These are phyloP conservation scores for Choricystis sp. DNA, from an alignment of 139 green algal genomes.

Conservation along the genomic window DNA sequence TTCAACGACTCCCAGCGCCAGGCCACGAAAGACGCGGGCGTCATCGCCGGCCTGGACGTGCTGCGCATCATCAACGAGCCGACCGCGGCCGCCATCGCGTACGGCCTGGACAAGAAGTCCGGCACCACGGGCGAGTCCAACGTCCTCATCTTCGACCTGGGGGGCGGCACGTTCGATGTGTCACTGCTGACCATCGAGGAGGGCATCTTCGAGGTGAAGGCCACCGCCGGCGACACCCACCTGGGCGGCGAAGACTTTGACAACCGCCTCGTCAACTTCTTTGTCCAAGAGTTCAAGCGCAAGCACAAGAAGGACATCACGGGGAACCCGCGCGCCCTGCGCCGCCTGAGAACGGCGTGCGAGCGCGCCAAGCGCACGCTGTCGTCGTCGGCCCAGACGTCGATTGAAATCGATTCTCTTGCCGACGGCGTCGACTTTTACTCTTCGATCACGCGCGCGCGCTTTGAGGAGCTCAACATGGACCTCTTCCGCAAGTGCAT, in stretches of 20 bases:
- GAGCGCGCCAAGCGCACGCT: slow-evolving; percentile 68
- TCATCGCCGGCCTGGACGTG: slow-evolving; percentile 88
- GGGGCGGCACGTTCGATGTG: slow-evolving; percentile 94
- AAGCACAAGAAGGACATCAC: slow-evolving; percentile 98
- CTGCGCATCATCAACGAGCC: slow-evolving; percentile 96
- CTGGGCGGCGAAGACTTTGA: slow-evolving; percentile 98
- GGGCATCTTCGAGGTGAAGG: slow-evolving; percentile 94
- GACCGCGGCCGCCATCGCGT: slow-evolving; percentile 85
- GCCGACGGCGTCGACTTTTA: slow-evolving; percentile 97
- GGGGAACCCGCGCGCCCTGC: slow-evolving; percentile 56
- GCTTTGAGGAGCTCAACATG: slow-evolving; percentile 98
- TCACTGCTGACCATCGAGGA: slow-evolving; percentile 98
- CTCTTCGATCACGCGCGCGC: slow-evolving; percentile 84
- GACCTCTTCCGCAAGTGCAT: slow-evolving; percentile 99
- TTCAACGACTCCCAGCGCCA: slow-evolving; percentile 98
- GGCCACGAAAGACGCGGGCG: slow-evolving; percentile 77
- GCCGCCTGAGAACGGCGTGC: slow-evolving; percentile 51
- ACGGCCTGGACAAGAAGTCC: slow-evolving; percentile 62
- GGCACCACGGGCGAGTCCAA: slow-evolving; percentile 45
- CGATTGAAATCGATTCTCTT: slow-evolving; percentile 93
- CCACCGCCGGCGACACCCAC: slow-evolving; percentile 94
- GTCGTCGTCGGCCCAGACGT: slow-evolving; percentile 66
- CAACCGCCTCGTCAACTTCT: slow-evolving; percentile 83
- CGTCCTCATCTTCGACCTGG: slow-evolving; percentile 94
- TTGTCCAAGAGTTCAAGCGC: slow-evolving; percentile 94